These are phyloP conservation scores for Salix suchowensis DNA, from an alignment of 345 rosid genomes.

Conservation along the genomic window DNA sequence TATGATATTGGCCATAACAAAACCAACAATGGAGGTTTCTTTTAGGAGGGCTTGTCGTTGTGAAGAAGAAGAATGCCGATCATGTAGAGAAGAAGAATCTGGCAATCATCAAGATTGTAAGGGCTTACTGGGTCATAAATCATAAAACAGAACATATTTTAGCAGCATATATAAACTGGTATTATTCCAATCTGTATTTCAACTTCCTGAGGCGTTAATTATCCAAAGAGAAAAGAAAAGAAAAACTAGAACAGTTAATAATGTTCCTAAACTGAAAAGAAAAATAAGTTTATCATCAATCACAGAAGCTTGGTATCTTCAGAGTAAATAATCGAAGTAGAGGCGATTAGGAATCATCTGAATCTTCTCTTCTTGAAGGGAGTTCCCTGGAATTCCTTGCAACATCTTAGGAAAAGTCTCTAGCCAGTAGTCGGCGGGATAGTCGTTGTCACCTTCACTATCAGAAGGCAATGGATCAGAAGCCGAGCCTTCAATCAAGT, in stretches of 20 bases:
- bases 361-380: background rate
- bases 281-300: background rate
- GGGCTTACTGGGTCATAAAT: background rate
- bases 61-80: background rate
- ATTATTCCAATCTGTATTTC: too few species aligned
- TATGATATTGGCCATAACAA: background rate
- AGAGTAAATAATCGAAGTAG: background rate
- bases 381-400: background rate
- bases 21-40: background rate
- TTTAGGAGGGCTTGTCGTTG: background rate
- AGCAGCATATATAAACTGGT: too few species aligned
- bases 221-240: background rate
- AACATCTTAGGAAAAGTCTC: background rate
- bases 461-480: background rate
- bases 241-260: background rate
- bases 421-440: background rate
- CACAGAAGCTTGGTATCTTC: background rate
- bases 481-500: background rate
- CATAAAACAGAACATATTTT: too few species aligned
- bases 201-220: background rate
- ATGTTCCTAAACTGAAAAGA: background rate
- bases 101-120: background rate
- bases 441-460: background rate
- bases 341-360: background rate
- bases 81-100: background rate